Evolutionary conservation across 2,329 filamentous ascomycete genomes (phyloP).

Genomic region (Aspergillus chevalieri): DNA sequence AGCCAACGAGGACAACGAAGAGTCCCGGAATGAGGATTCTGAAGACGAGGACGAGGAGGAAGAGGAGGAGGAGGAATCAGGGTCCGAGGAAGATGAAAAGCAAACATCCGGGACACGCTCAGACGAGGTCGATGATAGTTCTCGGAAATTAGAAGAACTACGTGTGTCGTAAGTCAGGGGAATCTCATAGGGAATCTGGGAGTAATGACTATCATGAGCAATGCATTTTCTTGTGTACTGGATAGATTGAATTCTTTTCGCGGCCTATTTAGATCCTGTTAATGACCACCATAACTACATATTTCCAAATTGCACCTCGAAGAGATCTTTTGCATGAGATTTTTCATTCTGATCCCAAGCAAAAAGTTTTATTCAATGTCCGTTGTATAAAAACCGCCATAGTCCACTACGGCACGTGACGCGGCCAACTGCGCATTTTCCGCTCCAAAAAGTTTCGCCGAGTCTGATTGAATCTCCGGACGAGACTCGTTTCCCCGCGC

Average conservation of each 20-base stretch:
- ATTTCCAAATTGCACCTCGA: too few relatives aligned
- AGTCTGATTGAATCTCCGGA: slow-evolving; percentile 3
- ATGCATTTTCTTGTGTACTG: not conserved
- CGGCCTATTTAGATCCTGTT: slow-evolving; percentile 9
- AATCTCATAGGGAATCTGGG: slow-evolving; percentile 1
- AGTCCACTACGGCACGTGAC: slow-evolving; percentile 22
- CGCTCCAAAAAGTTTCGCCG: slow-evolving; percentile 23
- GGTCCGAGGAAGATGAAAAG: slow-evolving; percentile 25
- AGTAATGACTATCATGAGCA: slow-evolving; percentile 23
- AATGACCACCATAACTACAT: not conserved
- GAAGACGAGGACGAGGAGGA: slow-evolving; percentile 34
- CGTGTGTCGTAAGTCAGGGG: slow-evolving; percentile 22
- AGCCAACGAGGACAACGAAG: slow-evolving; percentile 47
- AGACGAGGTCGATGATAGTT: slow-evolving; percentile 18
- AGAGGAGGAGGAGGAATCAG: slow-evolving; percentile 20
- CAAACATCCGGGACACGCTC: slow-evolving; percentile 4
- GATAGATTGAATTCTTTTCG: not conserved
- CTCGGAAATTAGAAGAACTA: slow-evolving; percentile 25
- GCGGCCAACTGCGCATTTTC: slow-evolving; percentile 33
- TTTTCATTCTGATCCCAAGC: not conserved
- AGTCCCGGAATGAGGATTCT: slow-evolving; percentile 35
- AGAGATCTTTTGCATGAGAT: too few relatives aligned
- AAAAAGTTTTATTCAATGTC: not conserved
- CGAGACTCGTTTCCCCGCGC: too few relatives aligned
- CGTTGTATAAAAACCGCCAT: not conserved